These are phyloP conservation scores for Tricholoma hemisulphureum DNA, from an alignment of 768 basidiomycete species.

Conservation along the genomic window DNA sequence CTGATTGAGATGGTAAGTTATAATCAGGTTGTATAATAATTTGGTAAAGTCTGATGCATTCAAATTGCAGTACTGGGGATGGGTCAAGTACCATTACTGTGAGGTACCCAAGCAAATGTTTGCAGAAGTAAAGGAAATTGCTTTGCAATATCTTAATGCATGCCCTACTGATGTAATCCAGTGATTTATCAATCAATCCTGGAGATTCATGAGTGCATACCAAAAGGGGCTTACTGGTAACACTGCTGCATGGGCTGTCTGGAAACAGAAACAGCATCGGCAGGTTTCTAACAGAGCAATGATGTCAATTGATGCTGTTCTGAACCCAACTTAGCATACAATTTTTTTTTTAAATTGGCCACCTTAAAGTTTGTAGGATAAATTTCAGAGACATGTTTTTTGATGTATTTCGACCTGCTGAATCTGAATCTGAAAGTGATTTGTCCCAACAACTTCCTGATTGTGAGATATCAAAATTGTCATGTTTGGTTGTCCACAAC, in stretches of 20 bases:
- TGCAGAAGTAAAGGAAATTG: conserved; percentile 3
- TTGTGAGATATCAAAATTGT: too few relatives aligned
- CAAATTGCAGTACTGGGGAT: background rate
- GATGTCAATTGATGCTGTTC: background rate
- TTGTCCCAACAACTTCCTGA: background rate
- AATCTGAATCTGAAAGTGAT: background rate
- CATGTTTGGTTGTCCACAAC: too few relatives aligned
- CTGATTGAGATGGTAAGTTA: too few relatives aligned
- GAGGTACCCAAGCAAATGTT: conserved; percentile 1
- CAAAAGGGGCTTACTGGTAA: background rate
- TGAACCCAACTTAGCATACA: background rate
- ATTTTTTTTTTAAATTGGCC: background rate
- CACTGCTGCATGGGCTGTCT: background rate
- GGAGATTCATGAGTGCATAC: conserved; percentile 1
- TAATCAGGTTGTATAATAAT: background rate
- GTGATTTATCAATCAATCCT: background rate
- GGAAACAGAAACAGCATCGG: background rate
- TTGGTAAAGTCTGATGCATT: background rate
- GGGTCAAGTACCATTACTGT: conserved; percentile 3
- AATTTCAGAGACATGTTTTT: background rate
- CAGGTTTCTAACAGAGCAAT: background rate
- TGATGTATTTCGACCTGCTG: background rate
- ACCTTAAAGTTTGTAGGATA: background rate
- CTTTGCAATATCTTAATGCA: background rate
- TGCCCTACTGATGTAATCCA: background rate